Percentiles rank a stretch among this genome's conserved stretches.
phyloP scores from a whole-genome alignment of 495 filamentous ascomycete species.

The Hypoxylon trugodes region DNA sequence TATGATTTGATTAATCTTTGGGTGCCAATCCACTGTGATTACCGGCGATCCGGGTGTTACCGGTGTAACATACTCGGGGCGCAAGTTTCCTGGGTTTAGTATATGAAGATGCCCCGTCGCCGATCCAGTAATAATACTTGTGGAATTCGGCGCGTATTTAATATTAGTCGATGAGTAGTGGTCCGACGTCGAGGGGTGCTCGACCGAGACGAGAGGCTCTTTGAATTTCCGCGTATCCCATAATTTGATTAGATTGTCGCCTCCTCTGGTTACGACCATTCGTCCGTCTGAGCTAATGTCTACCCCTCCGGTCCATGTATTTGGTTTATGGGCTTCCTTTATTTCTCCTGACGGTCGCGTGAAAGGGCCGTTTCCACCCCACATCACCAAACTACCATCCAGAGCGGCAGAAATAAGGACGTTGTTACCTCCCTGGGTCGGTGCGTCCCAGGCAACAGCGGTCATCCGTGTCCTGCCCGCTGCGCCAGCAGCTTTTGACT shows the following conservation, averaged over 20 bases:
- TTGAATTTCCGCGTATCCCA: conserved; percentile 99
- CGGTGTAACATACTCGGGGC: conserved; percentile 81
- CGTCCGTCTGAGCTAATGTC: conserved; percentile 91
- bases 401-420: conserved; percentile 86
- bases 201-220: conserved; percentile 77
- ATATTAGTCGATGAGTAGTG: conserved; percentile 88
- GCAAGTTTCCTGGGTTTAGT: conserved; percentile 88
- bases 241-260: conserved; percentile 82
- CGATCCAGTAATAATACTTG: conserved; percentile 89
- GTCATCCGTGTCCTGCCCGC: conserved; percentile 95
- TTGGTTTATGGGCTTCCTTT: conserved; percentile 78
- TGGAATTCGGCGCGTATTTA: conserved; percentile 81
- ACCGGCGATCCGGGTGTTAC: conserved; percentile 84
- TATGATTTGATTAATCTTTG: conserved; percentile 94
- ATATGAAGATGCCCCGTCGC: conserved; percentile 88
- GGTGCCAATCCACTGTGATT: conserved; percentile 88
- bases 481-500: conserved; percentile 83
- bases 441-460: conserved; percentile 85
- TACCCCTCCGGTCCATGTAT: conserved; percentile 94
- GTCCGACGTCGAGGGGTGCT: conserved; percentile 81
- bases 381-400: conserved; percentile 93
- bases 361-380: conserved; percentile 86
- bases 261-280: conserved; percentile 86
- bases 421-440: conserved; percentile 76
- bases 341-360: conserved; percentile 87